These are phyloP conservation scores for Kodamaea kaohsiungensis DNA, from an alignment of 805 yeast genomes.

Conservation along the genomic window DNA sequence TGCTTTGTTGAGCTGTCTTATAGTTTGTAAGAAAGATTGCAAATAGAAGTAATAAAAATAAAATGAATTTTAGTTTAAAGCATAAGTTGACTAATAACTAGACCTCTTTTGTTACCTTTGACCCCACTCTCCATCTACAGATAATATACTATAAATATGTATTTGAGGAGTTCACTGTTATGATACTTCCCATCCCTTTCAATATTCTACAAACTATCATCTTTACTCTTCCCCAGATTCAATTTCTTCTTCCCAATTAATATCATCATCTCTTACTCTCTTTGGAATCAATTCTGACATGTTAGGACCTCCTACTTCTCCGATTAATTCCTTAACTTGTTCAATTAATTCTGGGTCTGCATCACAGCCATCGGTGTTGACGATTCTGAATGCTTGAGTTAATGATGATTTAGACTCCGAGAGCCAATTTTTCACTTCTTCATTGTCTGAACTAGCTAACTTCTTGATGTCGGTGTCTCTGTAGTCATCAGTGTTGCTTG, in stretches of 20 bases:
- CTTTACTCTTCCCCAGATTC: conserved; percentile 11
- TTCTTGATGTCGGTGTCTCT: conserved; percentile 35
- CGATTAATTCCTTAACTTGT: conserved; percentile 52
- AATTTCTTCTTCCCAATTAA: conserved; percentile 57
- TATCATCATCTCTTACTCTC: conserved; percentile 35
- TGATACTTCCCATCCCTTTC: not conserved
- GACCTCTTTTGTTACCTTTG: too few relatives aligned
- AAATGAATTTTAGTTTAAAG: too few relatives aligned
- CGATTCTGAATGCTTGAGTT: conserved; percentile 45
- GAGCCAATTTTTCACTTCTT: conserved; percentile 29
- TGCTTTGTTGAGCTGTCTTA: too few relatives aligned
- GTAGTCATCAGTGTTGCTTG: conserved; percentile 44
- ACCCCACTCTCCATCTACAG: not conserved
- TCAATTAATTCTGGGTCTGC: conserved; percentile 59
- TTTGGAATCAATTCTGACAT: conserved; percentile 43
- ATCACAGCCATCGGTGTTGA: conserved; percentile 39
- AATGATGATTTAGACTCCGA: conserved; percentile 46
- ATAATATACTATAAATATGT: not conserved
- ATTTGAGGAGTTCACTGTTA: not conserved
- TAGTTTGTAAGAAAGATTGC: too few relatives aligned
- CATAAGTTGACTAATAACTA: too few relatives aligned
- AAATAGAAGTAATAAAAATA: too few relatives aligned
- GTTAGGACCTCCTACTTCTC: conserved; percentile 62
- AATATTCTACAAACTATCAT: not conserved
- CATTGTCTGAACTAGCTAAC: conserved; percentile 21